phyloP scores from a whole-genome alignment of 805 yeast species.

The Yamadazyma ubonensis region DNA sequence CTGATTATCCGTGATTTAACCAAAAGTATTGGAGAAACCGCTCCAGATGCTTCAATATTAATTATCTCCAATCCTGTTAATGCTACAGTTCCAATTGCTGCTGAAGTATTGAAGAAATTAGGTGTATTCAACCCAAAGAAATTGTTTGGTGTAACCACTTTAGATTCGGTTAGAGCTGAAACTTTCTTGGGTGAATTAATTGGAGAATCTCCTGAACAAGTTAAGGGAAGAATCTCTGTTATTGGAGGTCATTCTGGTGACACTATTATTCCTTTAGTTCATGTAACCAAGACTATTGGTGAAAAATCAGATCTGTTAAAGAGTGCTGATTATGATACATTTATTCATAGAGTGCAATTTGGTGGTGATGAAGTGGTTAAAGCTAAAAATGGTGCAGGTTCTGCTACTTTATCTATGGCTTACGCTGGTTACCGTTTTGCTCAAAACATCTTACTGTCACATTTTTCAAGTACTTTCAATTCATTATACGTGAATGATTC shows the following conservation, averaged over 20 bases:
- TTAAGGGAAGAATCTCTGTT: conserved; percentile 43
- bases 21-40: conserved; percentile 36
- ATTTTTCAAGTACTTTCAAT: conserved; percentile 18
- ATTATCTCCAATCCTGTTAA: conserved; percentile 48
- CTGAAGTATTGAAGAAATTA: conserved; percentile 45
- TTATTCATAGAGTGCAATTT: conserved; percentile 45
- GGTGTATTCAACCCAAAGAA: conserved; percentile 47
- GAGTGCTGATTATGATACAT: conserved; percentile 21
- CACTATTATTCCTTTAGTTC: conserved; percentile 42
- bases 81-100: conserved; percentile 49
- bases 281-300: conserved; percentile 17
- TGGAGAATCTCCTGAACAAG: conserved; percentile 26
- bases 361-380: conserved; percentile 97
- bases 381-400: conserved; percentile 93
- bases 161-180: conserved; percentile 47
- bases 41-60: conserved; percentile 45
- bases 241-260: conserved; percentile 50
- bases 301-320: conserved; percentile 15
- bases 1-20: conserved; percentile 44
- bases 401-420: conserved; percentile 96
- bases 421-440: conserved; percentile 86
- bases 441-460: conserved; percentile 44
- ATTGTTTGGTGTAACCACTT: conserved; percentile 47
- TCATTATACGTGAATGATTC: conserved; percentile 40
- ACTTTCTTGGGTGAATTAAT: conserved; percentile 42